Evolutionary conservation across 2,329 filamentous ascomycete species (phyloP), one percentile per base, ranked within the genome.

Genomic region (Metarhizium robertsii): DNA sequence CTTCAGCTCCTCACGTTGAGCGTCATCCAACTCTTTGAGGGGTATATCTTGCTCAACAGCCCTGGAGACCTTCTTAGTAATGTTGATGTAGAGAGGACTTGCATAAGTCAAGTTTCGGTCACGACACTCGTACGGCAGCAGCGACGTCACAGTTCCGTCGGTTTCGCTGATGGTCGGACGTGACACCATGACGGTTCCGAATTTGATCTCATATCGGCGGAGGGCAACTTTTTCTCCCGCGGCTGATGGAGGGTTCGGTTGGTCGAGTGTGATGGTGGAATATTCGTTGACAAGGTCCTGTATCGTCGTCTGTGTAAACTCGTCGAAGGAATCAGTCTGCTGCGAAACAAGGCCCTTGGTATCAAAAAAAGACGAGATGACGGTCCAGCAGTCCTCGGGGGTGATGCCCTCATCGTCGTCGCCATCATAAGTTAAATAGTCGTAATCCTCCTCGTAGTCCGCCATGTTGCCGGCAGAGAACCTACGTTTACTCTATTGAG

Each of bases 261-360:
- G 90, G 67, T 99, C 94, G 61, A 99, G 83, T n/a, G 89, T 91
- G 59, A 97, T 86, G 61, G 87, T 84, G 45, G 89, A 90, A 69
- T 96, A 92, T 71, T 97, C 94, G 65, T 91, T 86, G 57, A 99
- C 88, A 58, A 99, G 84, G 65, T 96, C 90, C 67, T 97, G 92
- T 73, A 99, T 92, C 0, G 92, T 96, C 25, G 89, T 91, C 58
- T 87, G 86, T 56, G 94, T 92, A 67, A 99, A 99, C 69, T 97
- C 92, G 73, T 99, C 91, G 74, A 96, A 99, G 0, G 95, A 99
- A 70, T 97, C 92, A 60, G 97, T 86, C 76, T 99, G 94, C 73
- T 99, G 92, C 16, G 94, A 96, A 25, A 96, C 94, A 36, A 99
- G 81, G 66, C 94, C 92, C 74, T 97, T 99, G 60, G 85, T 83